A percentile compares a stretch with the other conserved stretches of the same genome.
These are phyloP conservation scores for Ichthyophthirius multifiliis DNA, from an alignment of 169 alveolate genomes.

Conservation along the genomic window DNA sequence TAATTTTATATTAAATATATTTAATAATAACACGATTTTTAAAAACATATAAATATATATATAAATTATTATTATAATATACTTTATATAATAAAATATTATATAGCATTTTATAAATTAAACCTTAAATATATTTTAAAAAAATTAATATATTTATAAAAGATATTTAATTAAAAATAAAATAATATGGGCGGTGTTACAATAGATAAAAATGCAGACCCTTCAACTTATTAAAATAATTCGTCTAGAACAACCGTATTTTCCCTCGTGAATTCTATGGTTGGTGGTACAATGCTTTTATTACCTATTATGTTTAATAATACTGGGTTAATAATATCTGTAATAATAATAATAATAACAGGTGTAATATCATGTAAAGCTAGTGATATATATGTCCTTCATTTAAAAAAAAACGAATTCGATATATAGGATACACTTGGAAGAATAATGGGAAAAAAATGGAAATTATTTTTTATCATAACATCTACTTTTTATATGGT, in stretches of 20 bases:
- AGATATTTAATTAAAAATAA: no score
- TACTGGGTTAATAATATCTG: background rate
- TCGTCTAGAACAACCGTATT: background rate
- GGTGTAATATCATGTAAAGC: background rate
- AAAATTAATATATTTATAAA: no score
- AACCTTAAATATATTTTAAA: no score
- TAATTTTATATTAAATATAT: no score
- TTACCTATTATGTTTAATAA: background rate
- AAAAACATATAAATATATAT: no score
- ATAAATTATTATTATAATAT: no score
- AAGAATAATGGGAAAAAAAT: constrained; percentile 7
- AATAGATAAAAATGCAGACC: constrained; percentile 2
- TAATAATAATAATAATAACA: background rate
- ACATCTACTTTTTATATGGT: background rate
- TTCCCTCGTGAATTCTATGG: constrained; percentile 4
- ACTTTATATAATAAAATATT: no score
- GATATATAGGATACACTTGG: background rate
- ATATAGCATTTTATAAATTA: no score
- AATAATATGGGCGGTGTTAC: constrained; percentile 13
- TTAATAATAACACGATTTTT: no score
- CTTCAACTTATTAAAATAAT: background rate
- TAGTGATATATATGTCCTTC: background rate
- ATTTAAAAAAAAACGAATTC: background rate
- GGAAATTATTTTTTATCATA: background rate
- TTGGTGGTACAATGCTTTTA: constrained; percentile 19